A percentile compares a stretch with the other conserved stretches of the same genome.
Evolutionary conservation across 225 moss, liverwort and hornwort species (phyloP).

Genomic region (Thuidium tamariscinum): DNA sequence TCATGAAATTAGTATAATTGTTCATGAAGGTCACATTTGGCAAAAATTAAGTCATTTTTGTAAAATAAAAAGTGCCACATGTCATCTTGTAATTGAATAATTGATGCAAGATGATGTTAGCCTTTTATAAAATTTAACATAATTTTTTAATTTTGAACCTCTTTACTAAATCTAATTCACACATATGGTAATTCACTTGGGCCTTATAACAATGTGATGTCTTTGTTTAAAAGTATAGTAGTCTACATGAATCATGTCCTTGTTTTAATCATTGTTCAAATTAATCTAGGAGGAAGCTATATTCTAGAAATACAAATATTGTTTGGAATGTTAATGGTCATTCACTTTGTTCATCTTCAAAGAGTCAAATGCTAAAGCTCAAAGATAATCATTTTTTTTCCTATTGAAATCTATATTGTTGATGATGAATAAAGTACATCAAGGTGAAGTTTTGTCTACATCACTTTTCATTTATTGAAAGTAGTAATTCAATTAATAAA

Average conservation of each 20-base stretch:
- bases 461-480: background rate
- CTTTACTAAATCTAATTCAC: accelerated
- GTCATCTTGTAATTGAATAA: accelerated
- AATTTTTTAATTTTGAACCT: accelerated
- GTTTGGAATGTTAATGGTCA: too few species aligned
- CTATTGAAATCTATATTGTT: accelerated
- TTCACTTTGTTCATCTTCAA: background rate
- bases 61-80: accelerated
- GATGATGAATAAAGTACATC: accelerated
- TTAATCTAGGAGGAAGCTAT: accelerated
- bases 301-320: too few species aligned
- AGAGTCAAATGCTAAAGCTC: background rate
- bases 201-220: background rate
- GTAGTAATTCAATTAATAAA: background rate
- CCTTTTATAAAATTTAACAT: accelerated
- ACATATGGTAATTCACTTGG: accelerated
- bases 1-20: background rate
- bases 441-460: accelerated
- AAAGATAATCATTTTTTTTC: accelerated
- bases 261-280: background rate
- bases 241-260: accelerated
- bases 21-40: accelerated
- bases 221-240: too few species aligned
- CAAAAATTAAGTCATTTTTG: background rate
- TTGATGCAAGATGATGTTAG: too few species aligned